Evolutionary conservation across 202 grass and related monocot genomes (phyloP), one percentile per base, ranked within the genome.

Genomic region (Zizania palustris): DNA sequence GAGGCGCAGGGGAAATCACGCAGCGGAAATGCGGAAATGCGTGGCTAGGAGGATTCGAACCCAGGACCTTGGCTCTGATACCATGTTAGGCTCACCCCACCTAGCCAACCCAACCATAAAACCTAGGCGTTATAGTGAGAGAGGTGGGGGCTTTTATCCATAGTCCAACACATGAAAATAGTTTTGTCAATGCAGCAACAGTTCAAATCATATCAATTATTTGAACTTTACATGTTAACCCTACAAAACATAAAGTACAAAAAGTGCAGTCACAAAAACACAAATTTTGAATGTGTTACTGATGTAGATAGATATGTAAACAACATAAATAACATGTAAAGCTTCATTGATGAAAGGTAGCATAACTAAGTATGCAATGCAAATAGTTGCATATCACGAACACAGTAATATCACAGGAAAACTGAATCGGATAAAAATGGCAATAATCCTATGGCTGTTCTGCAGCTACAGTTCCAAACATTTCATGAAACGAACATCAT

Each of bases 351-450:
- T 48, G 11, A 46, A 75, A 7, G 21, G 4, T 63, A 50, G 46
- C 44, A 39, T 64, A 15, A 53, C 6, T 28, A 28, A 28, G 28
- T 2, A 28, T 28, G 28, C 28, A 28, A 28, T 28, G 28, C 28
- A 28, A 28, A 28, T 28, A 28, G 28, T 28, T 28, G 28, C 28
- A 28, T 28, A 28, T 28, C 28, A 28, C 28, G 48, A 9, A 78
- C 53, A 53, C 39, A 58, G 63, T 14, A 78, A 78, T 58, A 21
- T 16, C 40, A 60, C 16, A 79, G 3, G 41, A 45, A 2, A 60
- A 65, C 50, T 60, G 44, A 20, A 72, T 43, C 16, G 51, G 40
- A 40, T 72, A 73, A 60, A 66, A 5, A 69, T 44, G 39, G 77
- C 20, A 13, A 77, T 37, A 73, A 73, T 6, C 53, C 11, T n/a